Evolutionary conservation across 768 basidiomycete species (phyloP).

Genomic region (Serendipita sp.): DNA sequence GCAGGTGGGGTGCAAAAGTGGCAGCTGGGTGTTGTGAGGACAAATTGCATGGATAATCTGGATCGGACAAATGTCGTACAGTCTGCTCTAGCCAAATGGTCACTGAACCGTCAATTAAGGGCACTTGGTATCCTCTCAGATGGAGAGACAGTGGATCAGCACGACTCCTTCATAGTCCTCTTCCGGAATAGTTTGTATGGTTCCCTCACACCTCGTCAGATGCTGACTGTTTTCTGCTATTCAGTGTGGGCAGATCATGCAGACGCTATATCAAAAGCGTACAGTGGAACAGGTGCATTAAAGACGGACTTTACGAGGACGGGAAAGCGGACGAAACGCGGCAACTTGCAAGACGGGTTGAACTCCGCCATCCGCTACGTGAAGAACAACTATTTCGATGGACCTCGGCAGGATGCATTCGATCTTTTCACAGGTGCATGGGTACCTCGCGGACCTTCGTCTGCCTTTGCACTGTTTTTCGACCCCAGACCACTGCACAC

Average conservation of each 20-base stretch:
- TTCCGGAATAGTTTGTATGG: constrained; percentile 67
- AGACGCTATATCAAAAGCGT: constrained; percentile 75
- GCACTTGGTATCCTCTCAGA: constrained; percentile 54
- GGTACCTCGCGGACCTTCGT: constrained; percentile 53
- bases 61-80: constrained; percentile 97
- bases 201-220: neutral
- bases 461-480: constrained; percentile 52
- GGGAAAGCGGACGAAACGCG: constrained; percentile 70
- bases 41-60: constrained; percentile 96
- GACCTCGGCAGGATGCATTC: constrained; percentile 88
- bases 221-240: neutral
- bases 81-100: constrained; percentile 76
- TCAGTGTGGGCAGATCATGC: constrained; percentile 98
- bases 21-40: constrained; percentile 71
- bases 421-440: constrained; percentile 88
- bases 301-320: constrained; percentile 96
- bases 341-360: constrained; percentile 67
- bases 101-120: constrained; percentile 61
- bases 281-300: constrained; percentile 87
- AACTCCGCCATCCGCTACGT: constrained; percentile 77
- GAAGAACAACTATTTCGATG: constrained; percentile 96
- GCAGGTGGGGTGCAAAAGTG: constrained; percentile 30
- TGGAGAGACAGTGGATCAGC: constrained; percentile 64
- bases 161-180: constrained; percentile 59
- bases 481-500: constrained; percentile 71